Evolutionary conservation across 2,329 filamentous ascomycete species (phyloP).

Genomic region (Aureobasidium vineae): DNA sequence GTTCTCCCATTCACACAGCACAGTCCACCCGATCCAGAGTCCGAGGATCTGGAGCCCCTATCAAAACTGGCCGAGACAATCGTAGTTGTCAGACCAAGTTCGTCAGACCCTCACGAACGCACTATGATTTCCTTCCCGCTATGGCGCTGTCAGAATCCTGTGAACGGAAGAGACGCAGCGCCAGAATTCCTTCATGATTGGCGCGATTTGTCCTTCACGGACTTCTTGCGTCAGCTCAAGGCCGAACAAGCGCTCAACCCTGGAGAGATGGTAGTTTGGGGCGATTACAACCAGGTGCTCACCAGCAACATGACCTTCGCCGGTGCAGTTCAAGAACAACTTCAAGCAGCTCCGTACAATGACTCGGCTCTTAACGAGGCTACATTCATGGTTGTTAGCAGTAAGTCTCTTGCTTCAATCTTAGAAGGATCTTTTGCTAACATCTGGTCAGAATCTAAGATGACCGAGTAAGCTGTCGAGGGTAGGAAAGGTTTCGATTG

Average conservation of each 20-base stretch:
- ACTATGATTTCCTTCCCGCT: not conserved
- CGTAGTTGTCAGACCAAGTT: not conserved
- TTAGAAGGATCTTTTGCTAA: not conserved
- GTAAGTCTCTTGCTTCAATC: not conserved
- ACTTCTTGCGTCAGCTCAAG: conserved; percentile 1
- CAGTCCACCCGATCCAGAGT: not conserved
- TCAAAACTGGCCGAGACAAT: not conserved
- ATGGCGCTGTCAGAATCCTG: not conserved
- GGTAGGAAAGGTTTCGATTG: not conserved
- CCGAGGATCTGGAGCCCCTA: not conserved
- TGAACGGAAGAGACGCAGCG: not conserved
- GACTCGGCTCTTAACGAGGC: not conserved
- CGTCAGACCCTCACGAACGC: not conserved
- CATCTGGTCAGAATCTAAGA: not conserved
- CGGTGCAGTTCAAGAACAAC: conserved; percentile 2
- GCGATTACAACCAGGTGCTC: not conserved
- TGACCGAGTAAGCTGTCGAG: not conserved
- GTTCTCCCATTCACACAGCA: not conserved
- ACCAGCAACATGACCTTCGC: conserved; percentile 11
- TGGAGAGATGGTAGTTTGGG: not conserved
- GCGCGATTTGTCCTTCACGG: not conserved
- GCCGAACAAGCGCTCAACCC: not conserved
- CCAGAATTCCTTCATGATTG: not conserved
- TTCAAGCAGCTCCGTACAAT: not conserved
- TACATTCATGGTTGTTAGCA: not conserved